Evolutionary conservation across 208 protist genomes (phyloP), one percentile per base, ranked within the genome.

Genomic region (Phytomonas sp.): DNA sequence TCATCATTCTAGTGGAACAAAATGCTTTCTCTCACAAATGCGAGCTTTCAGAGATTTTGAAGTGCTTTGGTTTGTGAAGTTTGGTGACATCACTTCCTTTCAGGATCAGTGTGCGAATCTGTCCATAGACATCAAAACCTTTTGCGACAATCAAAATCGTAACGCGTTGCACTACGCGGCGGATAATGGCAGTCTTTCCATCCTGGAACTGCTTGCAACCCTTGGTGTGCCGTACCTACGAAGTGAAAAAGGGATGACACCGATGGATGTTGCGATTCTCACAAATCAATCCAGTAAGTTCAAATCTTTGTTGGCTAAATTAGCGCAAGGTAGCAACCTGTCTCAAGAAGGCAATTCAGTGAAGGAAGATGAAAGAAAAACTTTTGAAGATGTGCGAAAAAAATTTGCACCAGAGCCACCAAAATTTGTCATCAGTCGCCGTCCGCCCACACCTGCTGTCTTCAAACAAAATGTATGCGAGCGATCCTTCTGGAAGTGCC

Each of bases 81-180:
- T 93, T 83, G 87, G 90, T 40, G 90, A 95, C 64, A 45, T 56
- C 30, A 49, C 71, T 62, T 92, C 83, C 60, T 86, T 90, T 66
- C 70, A 72, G 16, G 75, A 89, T 45, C 89, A 88, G 36, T 81
- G 80, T 12, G 23, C 45, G 12, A 32, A 77, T 23, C 82, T 67
- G 30, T 73, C 74, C 3, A 65, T 79, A 0, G 66, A 82, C 59
- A 74, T 86, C 49, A 73, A 59, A 2, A 79, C 76, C 5, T 88
- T 93, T 62, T 34, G 72, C 0, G 90, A 95, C 76, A 95, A 95
- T 74, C 72, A 80, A 49, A 77, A 69, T 23, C 86, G 87, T 29
- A 93, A 95, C 45, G 81, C 82, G 23, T 71, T 92, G 42, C 90
- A 95, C 76, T 95, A 95, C 73, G 87, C 84, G 29, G 87, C 86